Evolutionary conservation across 352 stramenopile species (phyloP).

Genomic region (Bremia lactucae): DNA sequence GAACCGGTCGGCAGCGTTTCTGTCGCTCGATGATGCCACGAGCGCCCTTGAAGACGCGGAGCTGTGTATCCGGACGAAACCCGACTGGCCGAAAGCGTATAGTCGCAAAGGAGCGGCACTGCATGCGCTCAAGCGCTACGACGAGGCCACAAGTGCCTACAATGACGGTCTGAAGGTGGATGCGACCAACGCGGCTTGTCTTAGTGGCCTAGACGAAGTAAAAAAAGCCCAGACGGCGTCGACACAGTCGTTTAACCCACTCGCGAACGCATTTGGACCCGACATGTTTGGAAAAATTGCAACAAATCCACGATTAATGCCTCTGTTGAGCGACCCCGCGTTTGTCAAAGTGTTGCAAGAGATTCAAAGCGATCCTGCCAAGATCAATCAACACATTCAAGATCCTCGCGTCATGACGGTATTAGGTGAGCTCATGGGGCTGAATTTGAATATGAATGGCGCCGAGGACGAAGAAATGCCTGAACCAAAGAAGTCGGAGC

Average conservation of each 20-base stretch:
- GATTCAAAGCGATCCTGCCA: slow-evolving; percentile 66
- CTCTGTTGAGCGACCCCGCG: slow-evolving; percentile 86
- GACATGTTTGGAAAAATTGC: slow-evolving; percentile 92
- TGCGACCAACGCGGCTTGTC: slow-evolving; percentile 85
- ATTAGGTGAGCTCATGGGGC: slow-evolving; percentile 73
- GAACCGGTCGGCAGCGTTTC: slow-evolving; percentile 97
- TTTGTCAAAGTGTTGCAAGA: slow-evolving; percentile 79
- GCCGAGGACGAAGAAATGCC: slow-evolving; percentile 42
- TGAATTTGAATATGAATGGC: slow-evolving; percentile 64
- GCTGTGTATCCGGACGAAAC: slow-evolving; percentile 90
- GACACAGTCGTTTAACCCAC: slow-evolving; percentile 61
- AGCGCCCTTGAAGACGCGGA: slow-evolving; percentile 96
- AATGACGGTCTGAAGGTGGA: slow-evolving; percentile 86
- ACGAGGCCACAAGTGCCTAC: slow-evolving; percentile 80
- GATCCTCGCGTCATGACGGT: slow-evolving; percentile 84
- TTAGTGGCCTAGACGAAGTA: slow-evolving; percentile 90
- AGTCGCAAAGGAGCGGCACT: slow-evolving; percentile 95
- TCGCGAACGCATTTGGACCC: slow-evolving; percentile 89
- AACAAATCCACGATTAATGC: slow-evolving; percentile 78
- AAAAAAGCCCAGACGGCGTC: slow-evolving; percentile 70
- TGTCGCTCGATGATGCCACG: slow-evolving; percentile 86
- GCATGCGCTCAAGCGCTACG: slow-evolving; percentile 86
- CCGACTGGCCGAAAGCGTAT: slow-evolving; percentile 95
- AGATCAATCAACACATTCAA: slow-evolving; percentile 68
- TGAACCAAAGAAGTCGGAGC: slow-evolving; percentile 6